phyloP scores from a whole-genome alignment of 129 eudicot species.

The Flaveria linearis region DNA sequence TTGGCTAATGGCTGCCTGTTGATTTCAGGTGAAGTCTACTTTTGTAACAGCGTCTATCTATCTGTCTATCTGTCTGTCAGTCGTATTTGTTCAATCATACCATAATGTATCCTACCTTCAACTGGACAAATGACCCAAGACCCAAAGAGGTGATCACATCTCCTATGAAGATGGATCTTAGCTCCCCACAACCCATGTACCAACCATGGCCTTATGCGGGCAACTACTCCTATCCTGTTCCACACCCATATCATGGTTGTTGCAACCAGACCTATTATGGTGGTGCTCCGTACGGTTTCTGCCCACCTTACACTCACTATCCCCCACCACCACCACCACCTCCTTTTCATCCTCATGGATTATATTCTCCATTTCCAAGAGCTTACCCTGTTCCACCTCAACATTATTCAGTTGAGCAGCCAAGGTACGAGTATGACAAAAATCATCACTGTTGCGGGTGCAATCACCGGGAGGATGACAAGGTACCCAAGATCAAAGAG shows the following conservation, averaged over 20 bases:
- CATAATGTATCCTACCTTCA: neutral
- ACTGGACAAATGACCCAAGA: no score
- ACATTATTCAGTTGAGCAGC: constrained; percentile 44
- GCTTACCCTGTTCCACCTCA: constrained; percentile 49
- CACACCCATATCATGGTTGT: constrained; percentile 50
- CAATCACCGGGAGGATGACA: constrained; percentile 43
- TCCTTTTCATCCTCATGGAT: constrained; percentile 33
- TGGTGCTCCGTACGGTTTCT: constrained; percentile 25
- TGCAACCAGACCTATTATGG: constrained; percentile 46
- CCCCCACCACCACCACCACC: constrained; percentile 38
- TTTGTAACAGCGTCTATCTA: no score
- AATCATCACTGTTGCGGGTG: constrained; percentile 65
- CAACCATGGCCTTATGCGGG: constrained; percentile 41
- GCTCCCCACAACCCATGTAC: constrained; percentile 21
- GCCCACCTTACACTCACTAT: constrained; percentile 49
- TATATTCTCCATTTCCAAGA: constrained; percentile 42
- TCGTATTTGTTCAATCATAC: neutral
- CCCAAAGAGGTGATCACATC: neutral
- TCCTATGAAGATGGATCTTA: constrained; percentile 41
- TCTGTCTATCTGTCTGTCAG: no score
- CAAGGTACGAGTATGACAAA: constrained; percentile 55
- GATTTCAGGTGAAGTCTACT: neutral
- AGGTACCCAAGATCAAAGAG: constrained; percentile 34
- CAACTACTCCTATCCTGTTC: constrained; percentile 17
- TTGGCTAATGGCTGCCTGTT: neutral